Evolutionary conservation across 768 basidiomycete genomes (phyloP).

Genomic region (Boletus rubropictus): DNA sequence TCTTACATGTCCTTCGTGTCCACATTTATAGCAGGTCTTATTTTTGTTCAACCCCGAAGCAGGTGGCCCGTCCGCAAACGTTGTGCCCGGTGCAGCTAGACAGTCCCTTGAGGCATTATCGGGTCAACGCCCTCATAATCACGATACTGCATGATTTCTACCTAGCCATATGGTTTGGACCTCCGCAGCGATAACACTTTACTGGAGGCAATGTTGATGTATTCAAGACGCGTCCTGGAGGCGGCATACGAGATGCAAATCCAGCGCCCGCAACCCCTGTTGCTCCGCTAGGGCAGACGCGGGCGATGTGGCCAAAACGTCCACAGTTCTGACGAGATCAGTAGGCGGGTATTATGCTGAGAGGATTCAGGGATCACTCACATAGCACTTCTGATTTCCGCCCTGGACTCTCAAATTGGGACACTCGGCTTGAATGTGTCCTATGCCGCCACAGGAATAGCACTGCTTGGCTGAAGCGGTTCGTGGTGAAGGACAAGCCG

Average conservation of each 20-base stretch:
- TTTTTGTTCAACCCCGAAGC: conserved; percentile 45
- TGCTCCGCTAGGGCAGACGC: conserved; percentile 56
- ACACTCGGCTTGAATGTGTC: conserved; percentile 85
- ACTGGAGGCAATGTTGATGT: conserved; percentile 74
- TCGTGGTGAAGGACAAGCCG: conserved; percentile 79
- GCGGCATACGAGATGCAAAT: conserved; percentile 65
- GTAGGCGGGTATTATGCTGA: conserved; percentile 2
- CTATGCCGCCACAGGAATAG: conserved; percentile 89
- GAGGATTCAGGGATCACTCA: conserved; percentile 34
- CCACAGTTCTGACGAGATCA: conserved; percentile 58
- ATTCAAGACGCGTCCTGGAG: conserved; percentile 70
- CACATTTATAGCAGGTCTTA: conserved; percentile 87
- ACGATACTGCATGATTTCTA: conserved; percentile 25
- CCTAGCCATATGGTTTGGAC: conserved; percentile 84
- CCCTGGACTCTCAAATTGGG: conserved; percentile 70
- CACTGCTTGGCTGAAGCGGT: conserved; percentile 84
- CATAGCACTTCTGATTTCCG: conserved; percentile 78
- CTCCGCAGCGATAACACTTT: conserved; percentile 87
- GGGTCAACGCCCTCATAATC: conserved; percentile 4
- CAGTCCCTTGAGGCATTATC: conserved; percentile 54
- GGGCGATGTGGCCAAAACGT: conserved; percentile 78
- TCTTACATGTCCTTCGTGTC: conserved; percentile 82
- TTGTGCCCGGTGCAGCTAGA: conserved; percentile 63
- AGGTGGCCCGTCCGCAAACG: conserved; percentile 41
- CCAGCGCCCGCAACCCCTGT: conserved; percentile 33